Evolutionary conservation across 768 basidiomycete genomes (phyloP).

Genomic region (Kwoniella sp.): DNA sequence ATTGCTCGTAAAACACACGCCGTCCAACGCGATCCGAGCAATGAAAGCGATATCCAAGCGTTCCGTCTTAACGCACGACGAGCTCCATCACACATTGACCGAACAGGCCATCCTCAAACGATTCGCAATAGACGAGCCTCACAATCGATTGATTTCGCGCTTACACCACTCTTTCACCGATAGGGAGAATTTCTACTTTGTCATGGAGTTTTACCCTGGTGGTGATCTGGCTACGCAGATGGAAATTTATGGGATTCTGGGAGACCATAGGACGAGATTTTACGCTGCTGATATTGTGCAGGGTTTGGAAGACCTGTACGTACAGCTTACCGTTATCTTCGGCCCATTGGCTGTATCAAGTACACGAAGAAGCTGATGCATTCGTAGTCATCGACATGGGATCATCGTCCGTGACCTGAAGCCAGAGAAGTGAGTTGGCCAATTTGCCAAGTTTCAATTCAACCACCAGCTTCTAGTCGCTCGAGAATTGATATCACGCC

Average conservation of each 20-base stretch:
- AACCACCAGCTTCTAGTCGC: too few relatives aligned
- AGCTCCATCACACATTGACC: constrained; percentile 91
- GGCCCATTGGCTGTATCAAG: too few relatives aligned
- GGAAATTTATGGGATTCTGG: constrained; percentile 89
- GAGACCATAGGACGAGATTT: constrained; percentile 90
- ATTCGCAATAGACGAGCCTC: constrained; percentile 72
- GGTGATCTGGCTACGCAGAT: constrained; percentile 95
- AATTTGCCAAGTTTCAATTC: background rate
- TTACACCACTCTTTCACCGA: constrained; percentile 98
- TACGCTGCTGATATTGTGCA: constrained; percentile 95
- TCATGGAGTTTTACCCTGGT: constrained; percentile 66
- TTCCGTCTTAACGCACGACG: constrained; percentile 93
- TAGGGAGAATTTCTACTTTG: constrained; percentile 92
- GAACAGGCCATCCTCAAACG: constrained; percentile 93
- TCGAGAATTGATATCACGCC: too few relatives aligned
- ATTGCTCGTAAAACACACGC: constrained; percentile 80
- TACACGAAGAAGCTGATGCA: constrained; percentile 13
- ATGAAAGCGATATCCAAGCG: constrained; percentile 98
- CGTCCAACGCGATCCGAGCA: constrained; percentile 73
- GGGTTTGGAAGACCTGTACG: constrained; percentile 80
- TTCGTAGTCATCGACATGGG: constrained; percentile 70
- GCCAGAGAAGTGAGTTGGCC: constrained; percentile 64
- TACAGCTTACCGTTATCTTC: constrained; percentile 3
- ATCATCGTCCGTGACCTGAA: constrained; percentile 98
- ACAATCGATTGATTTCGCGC: constrained; percentile 90